Base-by-base conservation (phyloP, 1,139 yeast genomes). In the Arxiozyma heterogenica region DNA sequence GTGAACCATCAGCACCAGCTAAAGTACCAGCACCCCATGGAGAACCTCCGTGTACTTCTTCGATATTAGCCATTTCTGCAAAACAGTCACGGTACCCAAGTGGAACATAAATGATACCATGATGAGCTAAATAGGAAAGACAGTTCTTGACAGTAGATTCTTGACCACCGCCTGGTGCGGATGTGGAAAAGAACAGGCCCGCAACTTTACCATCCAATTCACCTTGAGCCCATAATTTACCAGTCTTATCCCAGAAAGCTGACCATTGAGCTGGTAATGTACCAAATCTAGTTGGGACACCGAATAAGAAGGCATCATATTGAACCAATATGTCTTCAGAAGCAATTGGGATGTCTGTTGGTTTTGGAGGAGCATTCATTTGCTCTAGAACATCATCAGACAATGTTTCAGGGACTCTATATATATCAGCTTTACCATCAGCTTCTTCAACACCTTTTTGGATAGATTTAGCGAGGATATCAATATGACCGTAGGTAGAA, bases 21-120 rank as follows among this genome's bases (percentile, higher is more conserved):
- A 76, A 73, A 47, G 84, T 73, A 62, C 86, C 86, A 49, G 87
- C 82, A 70, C 89, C 89, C 85, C 87, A 84, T 52, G 91, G 79
- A 47, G 87, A 81, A 57, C 82, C 83, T 64, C 90, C 91, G 66
- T 83, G 89, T 52, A 80, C 76, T 71, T 82, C 86, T 41, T 74
- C 76, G 53, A 83, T 66, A 67, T 75, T 75, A 52, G 84, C 71
- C 59, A 81, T 70, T 61, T 75, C 76, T 38, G 78, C 76, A 70
- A 77, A 77, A 30, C 76, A 73, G 54, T 73, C 67, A 57, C 73
- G 76, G 69, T 80, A 82, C 56, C 86, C 86, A 57, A 82, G 74
- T 56, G 86, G 86, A 49, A 82, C 79, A 64, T 67, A 82, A 57
- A 79, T 75, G 65, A 82, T 74, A 60, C 87, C 87, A 63, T 82